Percentiles rank a stretch among this genome's conserved stretches.
These are phyloP conservation scores for Malus asiatica DNA, from an alignment of 306 rosid species.

Conservation along the genomic window DNA sequence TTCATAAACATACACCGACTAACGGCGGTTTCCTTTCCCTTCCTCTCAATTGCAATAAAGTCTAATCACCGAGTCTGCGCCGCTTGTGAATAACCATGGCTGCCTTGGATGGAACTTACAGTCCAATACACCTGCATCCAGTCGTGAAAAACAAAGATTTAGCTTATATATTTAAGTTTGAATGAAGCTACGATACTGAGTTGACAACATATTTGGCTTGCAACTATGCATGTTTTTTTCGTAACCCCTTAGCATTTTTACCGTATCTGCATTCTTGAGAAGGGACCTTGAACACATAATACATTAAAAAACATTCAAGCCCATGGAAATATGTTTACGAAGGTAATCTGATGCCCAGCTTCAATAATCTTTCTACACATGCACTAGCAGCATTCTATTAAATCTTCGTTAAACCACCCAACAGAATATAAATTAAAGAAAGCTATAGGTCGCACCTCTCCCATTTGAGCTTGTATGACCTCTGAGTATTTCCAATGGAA, in stretches of 20 bases:
- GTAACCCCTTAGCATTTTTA: not conserved
- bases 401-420: not conserved
- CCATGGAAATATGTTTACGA: not conserved
- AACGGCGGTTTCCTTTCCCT: not conserved
- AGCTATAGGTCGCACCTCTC: conserved; percentile 53
- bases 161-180: not conserved
- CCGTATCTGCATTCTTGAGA: not conserved
- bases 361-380: not conserved
- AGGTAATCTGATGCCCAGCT: not conserved
- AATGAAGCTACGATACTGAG: not conserved
- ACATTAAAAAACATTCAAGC: not conserved
- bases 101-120: conserved; percentile 93
- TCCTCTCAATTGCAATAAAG: conserved; percentile 53
- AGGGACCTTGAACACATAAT: not conserved
- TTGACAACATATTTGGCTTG: not conserved
- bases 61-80: conserved; percentile 74
- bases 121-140: conserved; percentile 72
- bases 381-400: not conserved
- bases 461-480: conserved; percentile 71
- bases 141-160: not conserved
- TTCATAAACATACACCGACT: not conserved
- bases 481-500: conserved; percentile 75
- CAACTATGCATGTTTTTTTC: not conserved
- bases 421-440: not conserved
- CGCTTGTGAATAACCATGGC: conserved; percentile 90